A percentile compares a stretch with the other conserved stretches of the same genome.
phyloP scores from a whole-genome alignment of 2,329 filamentous ascomycete genomes.

The Fusarium stilboides region DNA sequence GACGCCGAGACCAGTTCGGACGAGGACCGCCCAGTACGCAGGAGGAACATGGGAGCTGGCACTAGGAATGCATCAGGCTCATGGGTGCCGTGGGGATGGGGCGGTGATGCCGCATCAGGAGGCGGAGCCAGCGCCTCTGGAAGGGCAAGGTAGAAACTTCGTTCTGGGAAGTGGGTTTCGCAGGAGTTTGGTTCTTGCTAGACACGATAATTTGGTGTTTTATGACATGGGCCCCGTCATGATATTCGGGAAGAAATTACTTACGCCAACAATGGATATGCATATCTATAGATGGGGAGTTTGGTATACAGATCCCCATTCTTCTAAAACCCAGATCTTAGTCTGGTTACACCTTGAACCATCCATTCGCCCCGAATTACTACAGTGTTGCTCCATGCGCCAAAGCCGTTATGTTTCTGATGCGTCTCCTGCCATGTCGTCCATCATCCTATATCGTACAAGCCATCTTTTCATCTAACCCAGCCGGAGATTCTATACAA shows the following conservation, averaged over 20 bases:
- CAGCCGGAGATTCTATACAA: constrained; percentile 18
- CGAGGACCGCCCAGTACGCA: constrained; percentile 61
- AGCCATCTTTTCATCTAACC: background rate
- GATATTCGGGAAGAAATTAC: background rate
- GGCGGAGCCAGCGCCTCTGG: constrained; percentile 54
- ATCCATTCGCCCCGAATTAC: constrained; percentile 10
- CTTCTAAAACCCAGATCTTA: constrained; percentile 7
- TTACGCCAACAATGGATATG: constrained; percentile 21
- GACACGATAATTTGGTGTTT: constrained; percentile 24
- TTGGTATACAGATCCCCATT: constrained; percentile 13
- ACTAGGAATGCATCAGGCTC: constrained; percentile 53
- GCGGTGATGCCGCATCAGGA: constrained; percentile 34
- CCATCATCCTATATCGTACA: constrained; percentile 35
- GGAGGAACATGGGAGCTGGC: constrained; percentile 49
- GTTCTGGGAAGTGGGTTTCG: constrained; percentile 38
- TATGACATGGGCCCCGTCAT: constrained; percentile 27
- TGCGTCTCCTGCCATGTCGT: constrained; percentile 13
- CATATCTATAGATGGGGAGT: constrained; percentile 33
- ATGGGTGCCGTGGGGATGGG: constrained; percentile 68
- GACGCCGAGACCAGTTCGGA: constrained; percentile 79
- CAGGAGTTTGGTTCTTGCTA: constrained; percentile 52
- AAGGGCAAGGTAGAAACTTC: constrained; percentile 55
- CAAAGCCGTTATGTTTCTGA: constrained; percentile 17
- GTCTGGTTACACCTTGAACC: constrained; percentile 4
- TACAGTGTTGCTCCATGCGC: constrained; percentile 28